Evolutionary conservation across 768 basidiomycete species (phyloP), one percentile per base, ranked within the genome.

Genomic region (Exidia glandulosa): DNA sequence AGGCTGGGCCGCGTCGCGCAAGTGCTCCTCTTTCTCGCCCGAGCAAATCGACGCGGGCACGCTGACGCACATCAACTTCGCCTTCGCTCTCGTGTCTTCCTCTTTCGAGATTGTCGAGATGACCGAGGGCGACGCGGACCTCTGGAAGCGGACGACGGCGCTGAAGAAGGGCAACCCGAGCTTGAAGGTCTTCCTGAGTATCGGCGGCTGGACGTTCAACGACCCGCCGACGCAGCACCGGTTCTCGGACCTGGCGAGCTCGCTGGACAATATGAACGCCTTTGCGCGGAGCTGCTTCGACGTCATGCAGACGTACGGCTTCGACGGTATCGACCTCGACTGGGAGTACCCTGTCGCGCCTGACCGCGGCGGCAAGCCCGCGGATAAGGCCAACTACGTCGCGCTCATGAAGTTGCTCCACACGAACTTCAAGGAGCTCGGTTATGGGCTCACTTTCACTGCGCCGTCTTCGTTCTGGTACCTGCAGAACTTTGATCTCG

Each of bases 401-500:
- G 27, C 56, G 9, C 37, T 58, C 41, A 58, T 58, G 57, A 30
- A 29, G 30, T 16, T 19, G 31, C 27, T 58, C 13, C 31, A 59
- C 13, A 32, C 7, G 19, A 2, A 13, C n/a, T 37, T 31, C 12
- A 16, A 59, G 29, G 14, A 23, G 14, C 34, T 29, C 56, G 57
- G 57, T 14, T 36, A 57, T 60, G 61, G 61, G 19, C 61, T 60
- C 5, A 60, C 59, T 14, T 58, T 60, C 31, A 60, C 59, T 6
- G 57, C 57, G 13, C 59, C 59, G 23, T 60, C 59, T 4, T 60
- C 59, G 16, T 60, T 30, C 57, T 60, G 59, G 59, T 60, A 60
- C 57, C 60, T 61, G 16, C 60, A 61, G 57, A 32, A 61, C 36
- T 61, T 61, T 59, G 60, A 61, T 29, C 37, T 61, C n/a, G 19